Percentiles rank a stretch among this genome's conserved stretches.
Conservation (phyloP, 257 asterid genomes). For the Solanum microdontum region DNA sequence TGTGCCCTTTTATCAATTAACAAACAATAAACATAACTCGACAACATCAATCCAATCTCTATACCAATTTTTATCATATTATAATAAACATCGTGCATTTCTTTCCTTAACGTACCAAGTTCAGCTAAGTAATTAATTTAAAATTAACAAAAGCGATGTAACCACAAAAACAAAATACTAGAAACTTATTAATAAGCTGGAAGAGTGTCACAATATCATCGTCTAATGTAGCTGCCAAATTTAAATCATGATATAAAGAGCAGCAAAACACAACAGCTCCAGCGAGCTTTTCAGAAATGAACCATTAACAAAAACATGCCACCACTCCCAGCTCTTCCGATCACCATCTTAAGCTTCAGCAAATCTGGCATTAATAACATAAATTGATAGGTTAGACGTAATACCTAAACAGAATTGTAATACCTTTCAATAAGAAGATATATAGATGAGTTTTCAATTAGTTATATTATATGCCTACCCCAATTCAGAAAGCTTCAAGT, state of each 20-base stretch:
- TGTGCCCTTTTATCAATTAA: background rate
- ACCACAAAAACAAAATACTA: background rate
- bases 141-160: background rate
- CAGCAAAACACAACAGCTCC: background rate
- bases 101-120: background rate
- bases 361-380: constrained; percentile 21
- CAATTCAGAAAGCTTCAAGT: constrained; percentile 66
- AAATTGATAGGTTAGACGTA: background rate
- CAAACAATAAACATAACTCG: background rate
- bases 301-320: background rate
- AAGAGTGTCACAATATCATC: background rate
- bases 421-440: background rate
- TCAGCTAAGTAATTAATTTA: background rate
- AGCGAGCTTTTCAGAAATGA: background rate
- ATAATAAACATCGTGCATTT: background rate
- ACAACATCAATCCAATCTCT: background rate
- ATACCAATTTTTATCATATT: background rate
- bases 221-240: background rate
- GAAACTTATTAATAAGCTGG: background rate
- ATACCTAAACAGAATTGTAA: background rate
- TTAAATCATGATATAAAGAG: background rate
- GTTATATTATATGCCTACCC: constrained; percentile 33
- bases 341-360: constrained; percentile 41
- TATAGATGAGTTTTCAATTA: background rate
- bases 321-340: background rate